phyloP scores from a whole-genome alignment of 208 protist species.

The Angomonas deanei region DNA sequence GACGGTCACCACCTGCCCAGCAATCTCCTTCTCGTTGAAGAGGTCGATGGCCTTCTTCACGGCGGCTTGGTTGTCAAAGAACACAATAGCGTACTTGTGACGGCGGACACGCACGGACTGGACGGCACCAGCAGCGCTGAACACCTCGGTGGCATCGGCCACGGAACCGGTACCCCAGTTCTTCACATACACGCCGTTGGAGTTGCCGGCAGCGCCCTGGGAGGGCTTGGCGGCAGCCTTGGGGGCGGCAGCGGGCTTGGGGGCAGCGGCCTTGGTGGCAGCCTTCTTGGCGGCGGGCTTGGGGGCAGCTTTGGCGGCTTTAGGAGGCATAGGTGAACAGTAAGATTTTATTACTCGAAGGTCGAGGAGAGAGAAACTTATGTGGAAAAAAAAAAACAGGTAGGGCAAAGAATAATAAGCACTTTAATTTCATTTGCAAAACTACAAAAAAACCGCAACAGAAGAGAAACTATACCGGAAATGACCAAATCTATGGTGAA shows the following conservation, averaged over 20 bases:
- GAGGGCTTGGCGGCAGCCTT: conserved; percentile 18
- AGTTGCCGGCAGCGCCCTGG: conserved; percentile 29
- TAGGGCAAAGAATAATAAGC: not conserved
- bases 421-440: not conserved
- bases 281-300: conserved; percentile 32
- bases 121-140: conserved; percentile 56
- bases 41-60: conserved; percentile 85
- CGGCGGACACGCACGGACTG: conserved; percentile 56
- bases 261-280: conserved; percentile 38
- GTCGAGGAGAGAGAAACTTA: conserved; percentile 54
- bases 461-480: too few relatives aligned
- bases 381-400: conserved; percentile 7
- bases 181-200: conserved; percentile 84
- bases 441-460: not conserved
- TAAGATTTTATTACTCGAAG: conserved; percentile 81
- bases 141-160: conserved; percentile 45
- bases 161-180: conserved; percentile 76
- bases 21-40: conserved; percentile 82
- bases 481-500: too few relatives aligned
- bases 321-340: conserved; percentile 19
- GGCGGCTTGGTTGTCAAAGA: conserved; percentile 74
- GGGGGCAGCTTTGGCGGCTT: conserved; percentile 55
- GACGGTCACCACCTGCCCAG: conserved; percentile 57
- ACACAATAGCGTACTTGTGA: conserved; percentile 74
- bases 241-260: conserved; percentile 21